Percentiles rank a stretch among this genome's conserved stretches.
Conservation (phyloP, 1,139 yeast species). For the Geotrichum siamense region DNA sequence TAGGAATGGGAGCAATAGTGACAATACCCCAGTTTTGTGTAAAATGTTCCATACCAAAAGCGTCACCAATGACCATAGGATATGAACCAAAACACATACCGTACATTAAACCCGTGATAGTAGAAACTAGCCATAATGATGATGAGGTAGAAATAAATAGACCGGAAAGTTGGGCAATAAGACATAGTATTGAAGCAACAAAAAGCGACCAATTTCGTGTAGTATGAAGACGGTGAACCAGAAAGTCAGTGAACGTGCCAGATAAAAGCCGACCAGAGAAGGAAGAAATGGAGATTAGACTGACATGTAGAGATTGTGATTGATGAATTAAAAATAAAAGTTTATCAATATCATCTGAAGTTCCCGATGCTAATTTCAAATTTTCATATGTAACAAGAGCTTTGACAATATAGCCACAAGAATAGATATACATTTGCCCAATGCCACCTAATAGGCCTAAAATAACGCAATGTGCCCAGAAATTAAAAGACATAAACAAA, state of each 20-base stretch:
- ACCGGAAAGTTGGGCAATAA: slow-evolving; percentile 36
- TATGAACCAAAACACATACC: slow-evolving; percentile 75
- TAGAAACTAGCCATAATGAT: slow-evolving; percentile 47
- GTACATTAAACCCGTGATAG: slow-evolving; percentile 64
- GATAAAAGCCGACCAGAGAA: slow-evolving; percentile 61
- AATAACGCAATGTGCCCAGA: slow-evolving; percentile 39
- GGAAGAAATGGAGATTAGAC: slow-evolving; percentile 58
- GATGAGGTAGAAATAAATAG: slow-evolving; percentile 33
- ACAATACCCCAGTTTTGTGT: slow-evolving; percentile 77
- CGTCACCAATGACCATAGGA: slow-evolving; percentile 73
- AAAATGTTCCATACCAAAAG: slow-evolving; percentile 64
- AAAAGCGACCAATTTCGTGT: slow-evolving; percentile 67
- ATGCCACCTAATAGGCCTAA: slow-evolving; percentile 61
- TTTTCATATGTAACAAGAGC: slow-evolving; percentile 37
- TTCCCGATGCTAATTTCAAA: slow-evolving; percentile 6
- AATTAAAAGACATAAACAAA: slow-evolving; percentile 26
- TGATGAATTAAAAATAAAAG: slow-evolving; percentile 25
- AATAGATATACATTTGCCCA: slow-evolving; percentile 72
- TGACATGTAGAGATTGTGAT: slow-evolving; percentile 67
- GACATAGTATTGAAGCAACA: slow-evolving; percentile 38
- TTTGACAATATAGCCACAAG: slow-evolving; percentile 63
- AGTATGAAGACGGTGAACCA: slow-evolving; percentile 45
- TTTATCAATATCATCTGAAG: slow-evolving; percentile 18
- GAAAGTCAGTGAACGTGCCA: slow-evolving; percentile 59
- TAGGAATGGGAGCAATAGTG: slow-evolving; percentile 37